Base-by-base conservation (phyloP, 305 asterid genomes). In the Solanum hybrid region DNA sequence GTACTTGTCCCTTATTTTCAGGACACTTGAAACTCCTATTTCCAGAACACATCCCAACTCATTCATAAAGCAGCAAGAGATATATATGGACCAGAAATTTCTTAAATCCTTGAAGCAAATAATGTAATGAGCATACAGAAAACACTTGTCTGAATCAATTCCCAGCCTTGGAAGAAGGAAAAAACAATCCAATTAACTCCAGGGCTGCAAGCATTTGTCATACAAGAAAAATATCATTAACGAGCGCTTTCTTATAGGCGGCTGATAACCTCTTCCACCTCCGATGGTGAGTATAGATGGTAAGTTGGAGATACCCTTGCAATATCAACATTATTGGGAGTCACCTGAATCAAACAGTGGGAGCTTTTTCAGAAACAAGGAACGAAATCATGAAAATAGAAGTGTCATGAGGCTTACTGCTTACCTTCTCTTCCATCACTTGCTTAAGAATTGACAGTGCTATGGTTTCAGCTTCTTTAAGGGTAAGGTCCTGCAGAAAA, bases 351-450 rank as follows among this genome's bases (percentile, higher is more conserved):
- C 73, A 89, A 79, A 69, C 0, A 64, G 33, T 11, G n/a, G 88
- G 39, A 74, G 33, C 82, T 36, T 77, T 46, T 37, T 14, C 37
- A 22, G 78, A 88, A 14, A 75, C 74, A 51, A 77, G 34, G 29
- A 57, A 64, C 2, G 7, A 20, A 31, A 77, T 42, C 13, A 12
- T 29, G n/a, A 40, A 31, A 40, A 40, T 69, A 2, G 0, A 5
- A 83, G 4, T n/a, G 36, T 8, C 71, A 64, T 6, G 28, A 91
- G 64, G 67, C 89, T 84, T 86, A 96, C 97, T 98, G 51, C 90
- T 79, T 86, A 95, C 99, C 98, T 97, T 97, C 90, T 97, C 98
- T 96, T 96, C 99, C 99, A 97, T 96, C 84, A 97, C 99, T 93
- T 96, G 98, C 93, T 95, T 95, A 46, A 96, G 97, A 92, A 96